phyloP scores from a whole-genome alignment of 352 stramenopile species.

The Aphanomyces invadans region DNA sequence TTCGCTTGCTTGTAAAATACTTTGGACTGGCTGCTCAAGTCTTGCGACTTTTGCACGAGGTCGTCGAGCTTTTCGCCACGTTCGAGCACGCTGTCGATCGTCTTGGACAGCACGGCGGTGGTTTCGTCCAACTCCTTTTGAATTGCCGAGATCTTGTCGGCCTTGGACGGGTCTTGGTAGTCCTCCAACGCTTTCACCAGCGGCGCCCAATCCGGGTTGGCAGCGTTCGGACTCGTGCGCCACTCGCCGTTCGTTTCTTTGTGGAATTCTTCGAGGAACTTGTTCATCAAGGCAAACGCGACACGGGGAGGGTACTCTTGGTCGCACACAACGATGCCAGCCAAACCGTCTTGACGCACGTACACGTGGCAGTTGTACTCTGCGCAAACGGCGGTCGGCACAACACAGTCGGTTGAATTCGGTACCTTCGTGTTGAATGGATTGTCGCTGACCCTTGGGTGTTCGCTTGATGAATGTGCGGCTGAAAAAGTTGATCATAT shows the following conservation, averaged over 20 bases:
- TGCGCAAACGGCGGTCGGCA: constrained; percentile 20
- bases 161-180: constrained; percentile 96
- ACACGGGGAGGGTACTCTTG: constrained; percentile 97
- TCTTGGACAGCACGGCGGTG: constrained; percentile 98
- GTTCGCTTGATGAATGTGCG: constrained; percentile 98
- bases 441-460: constrained; percentile 93
- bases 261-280: constrained; percentile 95
- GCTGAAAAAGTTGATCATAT: constrained; percentile 99
- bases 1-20: constrained; percentile 99
- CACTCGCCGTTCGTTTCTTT: constrained; percentile 48
- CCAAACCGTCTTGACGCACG: constrained; percentile 93
- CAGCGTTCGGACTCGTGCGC: constrained; percentile 49
- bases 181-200: constrained; percentile 91
- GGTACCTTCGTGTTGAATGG: constrained; percentile 93
- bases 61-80: constrained; percentile 98
- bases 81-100: constrained; percentile 98
- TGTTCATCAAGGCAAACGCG: constrained; percentile 93
- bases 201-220: constrained; percentile 84
- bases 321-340: constrained; percentile 95
- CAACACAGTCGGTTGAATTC: not conserved
- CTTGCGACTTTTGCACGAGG: constrained; percentile 97
- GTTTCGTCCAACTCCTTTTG: constrained; percentile 99
- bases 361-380: constrained; percentile 99
- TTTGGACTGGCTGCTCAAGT: constrained; percentile 97
- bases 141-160: constrained; percentile 99